phyloP scores from a whole-genome alignment of 2,329 filamentous ascomycete species.

The Neoarthrinium moseri region DNA sequence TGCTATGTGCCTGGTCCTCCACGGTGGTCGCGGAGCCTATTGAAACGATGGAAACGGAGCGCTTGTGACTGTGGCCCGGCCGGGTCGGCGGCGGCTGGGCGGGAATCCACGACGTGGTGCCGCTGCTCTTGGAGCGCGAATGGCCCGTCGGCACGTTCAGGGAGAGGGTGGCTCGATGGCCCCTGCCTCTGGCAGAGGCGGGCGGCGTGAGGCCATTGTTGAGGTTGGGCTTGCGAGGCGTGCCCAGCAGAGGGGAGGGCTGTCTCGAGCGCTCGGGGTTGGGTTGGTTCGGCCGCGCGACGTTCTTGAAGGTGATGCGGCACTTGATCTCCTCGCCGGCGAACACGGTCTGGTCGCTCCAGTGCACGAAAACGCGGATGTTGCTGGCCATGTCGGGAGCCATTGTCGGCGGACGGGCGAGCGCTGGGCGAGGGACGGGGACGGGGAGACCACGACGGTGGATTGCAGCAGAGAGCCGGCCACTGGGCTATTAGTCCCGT shows the following conservation, averaged over 20 bases:
- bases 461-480: neutral
- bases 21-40: slow-evolving; percentile 58
- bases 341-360: slow-evolving; percentile 92
- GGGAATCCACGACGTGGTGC: slow-evolving; percentile 45
- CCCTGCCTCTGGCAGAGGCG: slow-evolving; percentile 49
- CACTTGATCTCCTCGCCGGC: slow-evolving; percentile 95
- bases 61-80: slow-evolving; percentile 62
- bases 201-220: slow-evolving; percentile 46
- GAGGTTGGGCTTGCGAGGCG: slow-evolving; percentile 34
- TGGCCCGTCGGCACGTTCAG: slow-evolving; percentile 51
- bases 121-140: slow-evolving; percentile 40
- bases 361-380: slow-evolving; percentile 93
- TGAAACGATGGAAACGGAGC: slow-evolving; percentile 81
- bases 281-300: slow-evolving; percentile 47
- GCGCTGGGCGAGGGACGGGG: neutral
- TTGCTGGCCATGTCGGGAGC: slow-evolving; percentile 56
- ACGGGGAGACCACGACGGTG: neutral
- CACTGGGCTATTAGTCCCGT: neutral
- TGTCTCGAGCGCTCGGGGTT: slow-evolving; percentile 34
- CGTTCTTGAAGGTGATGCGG: slow-evolving; percentile 94
- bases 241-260: slow-evolving; percentile 41
- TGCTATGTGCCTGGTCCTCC: slow-evolving; percentile 42
- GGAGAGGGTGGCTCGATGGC: slow-evolving; percentile 68
- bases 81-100: slow-evolving; percentile 21
- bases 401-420: slow-evolving; percentile 43